Evolutionary conservation across 176 grass and related monocot species (phyloP), one percentile per base, ranked within the genome.

Genomic region (Juncus inflexus): DNA sequence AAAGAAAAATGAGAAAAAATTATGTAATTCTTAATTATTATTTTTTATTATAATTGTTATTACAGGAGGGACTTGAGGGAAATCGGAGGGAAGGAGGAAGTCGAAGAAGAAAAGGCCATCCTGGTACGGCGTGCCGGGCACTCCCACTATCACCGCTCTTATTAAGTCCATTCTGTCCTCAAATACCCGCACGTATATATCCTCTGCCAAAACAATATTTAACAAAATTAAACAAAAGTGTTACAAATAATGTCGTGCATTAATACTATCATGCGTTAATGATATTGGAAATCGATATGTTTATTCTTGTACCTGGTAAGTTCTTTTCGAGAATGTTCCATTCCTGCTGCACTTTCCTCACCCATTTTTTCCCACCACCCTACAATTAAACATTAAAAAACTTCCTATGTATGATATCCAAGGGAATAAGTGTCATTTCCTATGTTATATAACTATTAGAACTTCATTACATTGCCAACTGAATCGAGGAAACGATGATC

Each of bases 21-120:
- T 6, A 47, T 47, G 43, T 47, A 9, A 47, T 47, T 47, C 9
- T 47, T 47, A 6, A 47, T 28, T 28, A 0, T 28, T 28, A 28
- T 28, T 28, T 28, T 28, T 28, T 28, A 28, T 28, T 28, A 28
- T 28, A 28, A 1, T 28, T 28, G 19, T 47, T 47, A 52, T 86
- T 92, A 99, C 94, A 60, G 94, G 94, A 62, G 94, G 88, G 56
- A 89, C 94, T 84, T 92, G 77, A 38, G 94, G 88, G 53, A 84
- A 99, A 50, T 99, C 94, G 15, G 79, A 73, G 70, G 94, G 85
- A 65, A 99, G 83, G 69, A 89, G 79, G 66, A 99, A 99, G 55
- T 99, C 94, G 63, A 99, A 99, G 78, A 99, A 99, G 85, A 99
- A 99, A 40, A 99, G 78, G 14, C 94, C 94, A 58, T 99, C 94